Conservation (phyloP, 768 basidiomycete species). For the Mycena sanguinolenta region DNA sequence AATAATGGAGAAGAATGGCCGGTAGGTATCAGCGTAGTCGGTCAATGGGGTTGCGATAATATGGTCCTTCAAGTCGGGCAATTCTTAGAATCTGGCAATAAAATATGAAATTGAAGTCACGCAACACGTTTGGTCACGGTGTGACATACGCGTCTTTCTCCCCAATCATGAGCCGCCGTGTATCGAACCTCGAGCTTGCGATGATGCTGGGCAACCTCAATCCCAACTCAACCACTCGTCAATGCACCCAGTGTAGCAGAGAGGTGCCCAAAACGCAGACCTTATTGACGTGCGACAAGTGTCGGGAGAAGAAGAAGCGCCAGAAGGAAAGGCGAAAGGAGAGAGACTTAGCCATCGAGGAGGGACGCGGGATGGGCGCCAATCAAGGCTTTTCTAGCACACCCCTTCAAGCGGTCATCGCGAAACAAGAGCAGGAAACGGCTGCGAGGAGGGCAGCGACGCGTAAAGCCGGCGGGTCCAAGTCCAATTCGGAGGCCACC, state of each 20-base stretch:
- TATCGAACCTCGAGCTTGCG: conserved; percentile 22
- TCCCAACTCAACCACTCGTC: conserved; percentile 19
- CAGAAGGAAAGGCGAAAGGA: conserved; percentile 22
- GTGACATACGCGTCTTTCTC: conserved; percentile 5
- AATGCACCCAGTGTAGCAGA: conserved; percentile 19
- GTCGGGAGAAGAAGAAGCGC: conserved; percentile 18
- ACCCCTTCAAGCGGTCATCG: conserved; percentile 18
- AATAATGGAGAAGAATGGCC: conserved; percentile 78
- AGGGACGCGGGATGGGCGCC: neutral
- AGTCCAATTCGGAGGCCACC: neutral
- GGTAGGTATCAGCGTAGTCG: conserved; percentile 84
- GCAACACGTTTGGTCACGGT: conserved; percentile 12
- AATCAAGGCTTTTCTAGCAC: conserved; percentile 18
- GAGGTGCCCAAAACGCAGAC: conserved; percentile 21
- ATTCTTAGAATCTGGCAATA: conserved; percentile 50
- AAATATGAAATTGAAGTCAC: neutral
- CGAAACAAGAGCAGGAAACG: conserved; percentile 20
- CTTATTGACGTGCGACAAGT: conserved; percentile 25
- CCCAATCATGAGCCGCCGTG: neutral
- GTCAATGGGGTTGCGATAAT: conserved; percentile 88
- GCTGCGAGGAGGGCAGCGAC: conserved; percentile 7
- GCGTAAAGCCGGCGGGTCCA: neutral
- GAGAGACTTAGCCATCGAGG: conserved; percentile 9
- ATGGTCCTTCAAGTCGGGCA: conserved; percentile 69
- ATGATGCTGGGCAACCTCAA: conserved; percentile 19